Percentiles rank a stretch among this genome's conserved stretches.
phyloP scores from a whole-genome alignment of 768 basidiomycete genomes.

The Tylopilus intermedius region DNA sequence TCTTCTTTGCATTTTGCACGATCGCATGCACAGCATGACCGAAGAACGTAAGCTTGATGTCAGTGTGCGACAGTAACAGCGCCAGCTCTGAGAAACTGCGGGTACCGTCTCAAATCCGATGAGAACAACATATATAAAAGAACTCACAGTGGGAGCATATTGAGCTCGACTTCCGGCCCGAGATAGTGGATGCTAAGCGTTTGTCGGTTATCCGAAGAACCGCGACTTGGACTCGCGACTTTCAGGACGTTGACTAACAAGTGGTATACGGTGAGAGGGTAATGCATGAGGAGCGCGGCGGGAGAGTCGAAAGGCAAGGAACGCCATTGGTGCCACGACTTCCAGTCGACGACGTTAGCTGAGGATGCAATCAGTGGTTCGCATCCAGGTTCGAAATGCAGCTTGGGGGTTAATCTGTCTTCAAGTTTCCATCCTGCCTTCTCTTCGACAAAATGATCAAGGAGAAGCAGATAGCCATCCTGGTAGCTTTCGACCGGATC shows the following conservation, averaged over 20 bases:
- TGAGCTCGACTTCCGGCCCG: conserved; percentile 38
- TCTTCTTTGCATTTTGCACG: conserved; percentile 29
- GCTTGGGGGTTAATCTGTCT: conserved; percentile 31
- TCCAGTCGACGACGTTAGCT: conserved; percentile 36
- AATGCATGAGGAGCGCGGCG: conserved; percentile 42
- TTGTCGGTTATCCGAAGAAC: conserved; percentile 21
- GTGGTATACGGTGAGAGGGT: conserved; percentile 38
- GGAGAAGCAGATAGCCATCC: conserved; percentile 32
- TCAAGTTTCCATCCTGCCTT: conserved; percentile 36
- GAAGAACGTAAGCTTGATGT: conserved; percentile 40
- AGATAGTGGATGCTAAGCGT: conserved; percentile 34
- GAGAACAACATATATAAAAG: not conserved
- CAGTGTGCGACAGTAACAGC: conserved; percentile 40
- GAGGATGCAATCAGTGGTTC: conserved; percentile 27
- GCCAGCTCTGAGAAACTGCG: conserved; percentile 44
- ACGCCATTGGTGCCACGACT: conserved; percentile 44
- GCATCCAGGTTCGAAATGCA: conserved; percentile 25
- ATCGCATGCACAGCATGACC: conserved; percentile 32
- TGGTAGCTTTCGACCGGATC: conserved; percentile 22
- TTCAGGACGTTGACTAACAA: conserved; percentile 34
- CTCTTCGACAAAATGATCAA: conserved; percentile 28
- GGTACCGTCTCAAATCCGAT: not conserved
- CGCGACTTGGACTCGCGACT: conserved; percentile 23
- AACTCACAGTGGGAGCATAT: conserved; percentile 38
- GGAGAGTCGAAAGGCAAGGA: conserved; percentile 39